Conservation (phyloP, 1,139 yeast genomes). For the Blastobotrys buckinghamii region DNA sequence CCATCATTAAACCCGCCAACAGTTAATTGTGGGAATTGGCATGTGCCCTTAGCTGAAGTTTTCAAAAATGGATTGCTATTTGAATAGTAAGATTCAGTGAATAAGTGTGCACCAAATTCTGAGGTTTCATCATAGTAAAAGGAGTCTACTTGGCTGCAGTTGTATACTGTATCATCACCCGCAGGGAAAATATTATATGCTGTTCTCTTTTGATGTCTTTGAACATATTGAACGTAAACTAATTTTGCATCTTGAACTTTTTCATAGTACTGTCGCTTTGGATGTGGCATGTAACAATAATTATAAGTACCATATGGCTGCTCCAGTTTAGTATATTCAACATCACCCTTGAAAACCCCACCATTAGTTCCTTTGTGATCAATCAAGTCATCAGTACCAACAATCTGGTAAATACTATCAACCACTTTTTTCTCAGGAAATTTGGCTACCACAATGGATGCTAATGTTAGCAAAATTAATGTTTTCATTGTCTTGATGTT, state of each 20-base stretch:
- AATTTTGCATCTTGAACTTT: slow-evolving; percentile 28
- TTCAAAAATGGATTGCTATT: slow-evolving; percentile 15
- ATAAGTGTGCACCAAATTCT: slow-evolving; percentile 19
- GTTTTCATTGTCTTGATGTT: background rate
- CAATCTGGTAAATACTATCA: slow-evolving; percentile 3
- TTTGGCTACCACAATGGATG: slow-evolving; percentile 1
- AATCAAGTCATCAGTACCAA: slow-evolving; percentile 1
- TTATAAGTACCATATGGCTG: slow-evolving; percentile 32
- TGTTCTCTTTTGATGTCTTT: slow-evolving; percentile 40
- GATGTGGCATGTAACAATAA: slow-evolving; percentile 41
- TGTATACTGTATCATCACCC: slow-evolving; percentile 22
- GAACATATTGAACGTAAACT: slow-evolving; percentile 36
- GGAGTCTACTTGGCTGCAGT: slow-evolving; percentile 30
- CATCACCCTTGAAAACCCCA: slow-evolving; percentile 2
- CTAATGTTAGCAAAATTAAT: background rate
- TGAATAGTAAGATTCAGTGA: slow-evolving; percentile 26
- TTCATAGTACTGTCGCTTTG: slow-evolving; percentile 26
- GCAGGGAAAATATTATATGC: slow-evolving; percentile 36
- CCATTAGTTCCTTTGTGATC: slow-evolving; percentile 5
- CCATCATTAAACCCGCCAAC: slow-evolving; percentile 36
- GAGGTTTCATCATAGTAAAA: slow-evolving; percentile 20
- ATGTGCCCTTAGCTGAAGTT: slow-evolving; percentile 28
- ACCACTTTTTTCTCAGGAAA: slow-evolving; percentile 1
- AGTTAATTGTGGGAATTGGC: slow-evolving; percentile 38
- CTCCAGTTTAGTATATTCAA: background rate